phyloP scores from a whole-genome alignment of 177 flowering plant species.

The Vitis hybrid region DNA sequence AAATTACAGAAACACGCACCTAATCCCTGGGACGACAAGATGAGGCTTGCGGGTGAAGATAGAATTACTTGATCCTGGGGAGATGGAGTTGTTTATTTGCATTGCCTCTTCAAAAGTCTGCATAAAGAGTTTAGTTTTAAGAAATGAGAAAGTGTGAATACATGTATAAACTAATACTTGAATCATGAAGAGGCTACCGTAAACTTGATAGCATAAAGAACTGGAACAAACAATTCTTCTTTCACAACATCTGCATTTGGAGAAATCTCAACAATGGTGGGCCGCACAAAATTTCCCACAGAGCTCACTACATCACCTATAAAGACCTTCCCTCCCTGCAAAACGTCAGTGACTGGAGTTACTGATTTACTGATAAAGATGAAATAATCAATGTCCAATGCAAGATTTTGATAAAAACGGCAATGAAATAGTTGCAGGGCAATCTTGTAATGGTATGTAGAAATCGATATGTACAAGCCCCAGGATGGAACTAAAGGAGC shows the following conservation, averaged over 20 bases:
- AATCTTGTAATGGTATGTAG: no score
- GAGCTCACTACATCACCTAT: conserved; percentile 76
- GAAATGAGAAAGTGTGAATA: not conserved
- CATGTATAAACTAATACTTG: no score
- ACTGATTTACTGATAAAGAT: not conserved
- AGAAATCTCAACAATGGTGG: conserved; percentile 92
- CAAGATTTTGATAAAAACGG: no score
- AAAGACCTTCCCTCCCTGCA: conserved; percentile 91
- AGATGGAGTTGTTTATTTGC: conserved; percentile 91
- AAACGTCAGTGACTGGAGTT: not conserved
- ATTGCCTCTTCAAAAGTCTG: conserved; percentile 89
- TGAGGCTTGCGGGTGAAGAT: conserved; percentile 87
- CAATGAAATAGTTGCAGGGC: no score
- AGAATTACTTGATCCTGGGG: conserved; percentile 96
- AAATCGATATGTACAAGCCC: no score
- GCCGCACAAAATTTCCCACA: conserved; percentile 89
- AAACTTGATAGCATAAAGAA: conserved; percentile 89
- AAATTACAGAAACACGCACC: conserved; percentile 76
- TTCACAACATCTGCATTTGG: conserved; percentile 74
- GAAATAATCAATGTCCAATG: not conserved
- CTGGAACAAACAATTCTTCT: conserved; percentile 95
- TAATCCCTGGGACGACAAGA: conserved; percentile 86
- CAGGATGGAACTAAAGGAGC: no score
- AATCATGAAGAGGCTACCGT: conserved; percentile 44
- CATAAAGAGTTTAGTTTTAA: conserved; percentile 6